Base-by-base conservation (phyloP, 208 protist genomes). In the Endotrypanum monterogeii region DNA sequence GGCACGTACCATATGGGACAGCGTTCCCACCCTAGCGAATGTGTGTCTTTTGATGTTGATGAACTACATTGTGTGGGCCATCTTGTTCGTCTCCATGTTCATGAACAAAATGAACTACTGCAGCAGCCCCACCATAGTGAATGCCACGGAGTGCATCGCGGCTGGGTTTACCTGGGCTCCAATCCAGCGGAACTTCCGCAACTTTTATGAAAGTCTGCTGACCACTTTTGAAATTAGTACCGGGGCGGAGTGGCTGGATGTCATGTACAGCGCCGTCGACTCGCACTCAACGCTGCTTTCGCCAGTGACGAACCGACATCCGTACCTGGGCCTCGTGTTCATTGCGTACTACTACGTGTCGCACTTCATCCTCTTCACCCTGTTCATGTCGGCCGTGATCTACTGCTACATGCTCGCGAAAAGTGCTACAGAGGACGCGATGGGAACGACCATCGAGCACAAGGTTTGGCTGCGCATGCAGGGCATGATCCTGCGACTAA, bases 1-100 rank as follows among this genome's bases (percentile, higher is more conserved):
- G 32, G 87, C 92, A 8, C 57, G 83, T 41, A 74, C 90, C 39
- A 82, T 98, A 35, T 93, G 93, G 83, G 77, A 88, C 67, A 83
- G 84, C 82, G 79, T 98, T 25, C 96, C 94, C 5, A 89, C 79
- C 20, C 71, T 98, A 18, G 85, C 89, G 20, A 95, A 96, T 68
- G 87, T 98, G 37, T 87, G 91, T 68, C 74, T 98, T 25, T 71
- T 97, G 39, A 95, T 89, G 83, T 76, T 94, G 58, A 80, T 98
- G 74, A 95, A 98, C 83, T 97, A 96, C 80, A 83, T 97, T 71
- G 86, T 98, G 50, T 98, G 95, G 88, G 83, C 89, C 74, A 97
- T 98, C 79, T 72, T 98, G 50, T 96, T 95, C 55, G 85, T 96
- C 48, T 94, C 92, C 56, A 89, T 98, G 67, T 97, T 98, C 83